phyloP scores from a whole-genome alignment of 257 asterid species.

The Solanum lycopersicoides region DNA sequence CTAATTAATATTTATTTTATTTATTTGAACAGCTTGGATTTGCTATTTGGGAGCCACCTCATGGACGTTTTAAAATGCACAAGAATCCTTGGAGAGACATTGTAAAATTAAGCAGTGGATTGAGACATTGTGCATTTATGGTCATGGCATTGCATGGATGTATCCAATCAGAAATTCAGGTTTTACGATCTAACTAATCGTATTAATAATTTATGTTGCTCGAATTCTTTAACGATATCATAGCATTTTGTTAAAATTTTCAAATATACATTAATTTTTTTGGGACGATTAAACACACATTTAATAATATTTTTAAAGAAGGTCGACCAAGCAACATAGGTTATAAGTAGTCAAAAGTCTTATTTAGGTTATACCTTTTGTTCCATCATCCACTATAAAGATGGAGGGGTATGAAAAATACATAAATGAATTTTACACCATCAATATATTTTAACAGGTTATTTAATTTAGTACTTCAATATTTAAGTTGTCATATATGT shows the following conservation, averaged over 20 bases:
- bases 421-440: background rate
- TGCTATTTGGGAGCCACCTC: slow-evolving; percentile 53
- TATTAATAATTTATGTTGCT: background rate
- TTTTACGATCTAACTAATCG: background rate
- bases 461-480: background rate
- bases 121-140: slow-evolving; percentile 45
- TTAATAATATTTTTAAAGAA: background rate
- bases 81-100: slow-evolving; percentile 32
- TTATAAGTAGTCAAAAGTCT: background rate
- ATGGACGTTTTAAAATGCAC: slow-evolving; percentile 30
- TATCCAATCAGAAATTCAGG: slow-evolving; percentile 43
- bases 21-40: slow-evolving; percentile 23
- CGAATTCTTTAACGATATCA: background rate
- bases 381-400: background rate
- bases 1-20: background rate
- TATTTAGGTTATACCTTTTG: background rate
- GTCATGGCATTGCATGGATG: slow-evolving; percentile 52
- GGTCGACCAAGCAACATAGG: background rate
- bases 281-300: accelerated
- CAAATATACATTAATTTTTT: background rate
- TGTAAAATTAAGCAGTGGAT: slow-evolving; percentile 32
- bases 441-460: background rate
- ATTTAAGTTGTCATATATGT: background rate
- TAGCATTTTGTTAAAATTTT: accelerated
- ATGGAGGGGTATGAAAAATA: background rate